Base-by-base conservation (phyloP, 176 grass and related monocot species). In the Microstegium vimineum region DNA sequence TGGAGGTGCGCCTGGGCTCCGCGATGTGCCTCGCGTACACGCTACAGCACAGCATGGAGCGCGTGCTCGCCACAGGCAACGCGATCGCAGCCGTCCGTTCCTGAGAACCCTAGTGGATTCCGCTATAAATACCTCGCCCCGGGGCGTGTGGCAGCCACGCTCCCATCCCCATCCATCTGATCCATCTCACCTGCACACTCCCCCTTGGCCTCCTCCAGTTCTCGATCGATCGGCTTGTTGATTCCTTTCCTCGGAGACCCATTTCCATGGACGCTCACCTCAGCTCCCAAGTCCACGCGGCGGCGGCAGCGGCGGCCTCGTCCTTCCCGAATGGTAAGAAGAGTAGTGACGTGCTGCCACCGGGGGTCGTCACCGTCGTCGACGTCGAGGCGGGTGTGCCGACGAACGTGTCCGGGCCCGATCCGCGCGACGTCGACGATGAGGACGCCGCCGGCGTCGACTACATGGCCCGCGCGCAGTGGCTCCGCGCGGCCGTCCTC, bases 401-500 rank as follows among this genome's bases (percentile, higher is more conserved):
- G 11, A 1, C 31, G 20, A 66, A 10, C 33, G 31, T 12, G 51
- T 35, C 49, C 7, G 36, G 36, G 5, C 34, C 69, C 28, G 69
- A 45, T 40, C 62, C 72, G 78, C 78, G 38, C 66, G 63, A 46
- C 40, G 69, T 23, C 65, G 63, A 32, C 40, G 52, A 17, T 42
- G 71, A 10, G 27, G 51, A 22, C 0, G 73, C 23, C 0, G 74
- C 28, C 28, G 25, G 69, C 25, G 30, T 88, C 2, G 74, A 98
- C 87, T 98, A 98, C 90, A 80, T 93, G 79, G 86, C 84, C 25
- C 93, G 96, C n/a, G 85, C 91, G 25, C 93, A 95, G 91, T 95
- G 96, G 96, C 96, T 99, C 68, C 96, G 96, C 1, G 96, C 96
- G 8, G 90, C 91, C 0, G 93, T 99, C 1, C 96, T 99, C 3